Evolutionary conservation across 106 monocot genomes (phyloP).

Genomic region (Ottelia alismoides): DNA sequence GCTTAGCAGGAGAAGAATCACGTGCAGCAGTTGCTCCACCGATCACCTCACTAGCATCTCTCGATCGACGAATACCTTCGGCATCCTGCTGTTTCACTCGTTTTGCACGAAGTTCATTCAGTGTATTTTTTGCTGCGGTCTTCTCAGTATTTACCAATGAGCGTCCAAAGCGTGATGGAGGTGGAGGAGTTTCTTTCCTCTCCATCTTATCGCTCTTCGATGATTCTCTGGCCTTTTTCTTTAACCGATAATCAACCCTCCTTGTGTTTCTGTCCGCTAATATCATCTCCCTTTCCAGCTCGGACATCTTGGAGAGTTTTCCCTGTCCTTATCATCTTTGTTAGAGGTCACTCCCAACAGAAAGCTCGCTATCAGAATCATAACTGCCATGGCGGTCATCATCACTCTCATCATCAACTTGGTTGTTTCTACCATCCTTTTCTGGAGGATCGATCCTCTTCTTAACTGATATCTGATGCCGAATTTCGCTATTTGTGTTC

Average conservation of each 20-base stretch:
- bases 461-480: constrained; percentile 40
- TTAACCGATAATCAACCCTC: constrained; percentile 52
- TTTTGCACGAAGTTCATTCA: constrained; percentile 65
- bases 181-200: constrained; percentile 33
- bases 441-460: constrained; percentile 45
- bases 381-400: constrained; percentile 33
- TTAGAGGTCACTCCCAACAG: constrained; percentile 81
- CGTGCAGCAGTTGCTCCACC: not conserved
- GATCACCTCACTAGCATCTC: constrained; percentile 13
- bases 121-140: constrained; percentile 41
- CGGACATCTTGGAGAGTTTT: constrained; percentile 54
- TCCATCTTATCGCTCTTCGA: constrained; percentile 34
- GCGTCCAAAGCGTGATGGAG: constrained; percentile 36
- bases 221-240: constrained; percentile 56
- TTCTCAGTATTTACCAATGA: constrained; percentile 39
- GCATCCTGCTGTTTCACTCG: constrained; percentile 73
- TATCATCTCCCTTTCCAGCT: constrained; percentile 83
- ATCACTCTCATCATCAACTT: constrained; percentile 18
- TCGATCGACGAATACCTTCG: constrained; percentile 39
- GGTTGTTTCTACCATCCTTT: constrained; percentile 16
- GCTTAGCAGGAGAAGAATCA: constrained; percentile 37
- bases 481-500: constrained; percentile 20
- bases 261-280: constrained; percentile 51
- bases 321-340: constrained; percentile 71
- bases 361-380: constrained; percentile 64